Percentiles rank a stretch among this genome's conserved stretches.
phyloP scores from a whole-genome alignment of 805 yeast genomes.

The Myxozyma udenii region DNA sequence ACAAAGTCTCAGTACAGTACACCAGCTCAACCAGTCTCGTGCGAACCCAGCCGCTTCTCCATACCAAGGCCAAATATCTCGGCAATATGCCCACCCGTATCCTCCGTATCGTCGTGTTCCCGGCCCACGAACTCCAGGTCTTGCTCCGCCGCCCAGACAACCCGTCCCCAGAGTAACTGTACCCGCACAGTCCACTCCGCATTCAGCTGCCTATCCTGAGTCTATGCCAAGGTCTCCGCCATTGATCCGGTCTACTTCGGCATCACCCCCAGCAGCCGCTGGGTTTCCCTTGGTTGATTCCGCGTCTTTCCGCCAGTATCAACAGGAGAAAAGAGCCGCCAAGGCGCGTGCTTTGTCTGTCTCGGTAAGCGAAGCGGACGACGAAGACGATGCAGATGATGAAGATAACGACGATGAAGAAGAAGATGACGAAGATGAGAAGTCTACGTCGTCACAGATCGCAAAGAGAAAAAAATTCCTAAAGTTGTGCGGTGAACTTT shows the following conservation, averaged over 20 bases:
- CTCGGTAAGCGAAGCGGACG: too few relatives aligned
- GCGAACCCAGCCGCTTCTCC: too few relatives aligned
- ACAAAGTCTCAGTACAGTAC: neutral
- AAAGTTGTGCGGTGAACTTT: conserved; percentile 36
- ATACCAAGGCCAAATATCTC: too few relatives aligned
- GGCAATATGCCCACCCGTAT: neutral
- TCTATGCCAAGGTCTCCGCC: neutral
- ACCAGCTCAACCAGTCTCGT: too few relatives aligned
- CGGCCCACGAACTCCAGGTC: conserved; percentile 15
- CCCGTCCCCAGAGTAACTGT: neutral
- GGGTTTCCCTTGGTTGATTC: neutral
- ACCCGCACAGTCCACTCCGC: neutral
- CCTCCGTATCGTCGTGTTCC: neutral
- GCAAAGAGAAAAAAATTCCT: conserved; percentile 28
- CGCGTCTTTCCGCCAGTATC: neutral
- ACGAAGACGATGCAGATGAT: neutral
- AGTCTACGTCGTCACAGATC: neutral
- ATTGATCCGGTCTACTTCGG: neutral
- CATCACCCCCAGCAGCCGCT: neutral
- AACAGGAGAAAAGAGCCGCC: neutral
- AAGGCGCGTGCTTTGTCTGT: too few relatives aligned
- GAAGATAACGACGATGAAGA: neutral
- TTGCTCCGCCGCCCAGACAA: conserved; percentile 20
- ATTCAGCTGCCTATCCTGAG: neutral
- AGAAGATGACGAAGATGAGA: too few relatives aligned